Percentiles rank a stretch among this genome's conserved stretches.
phyloP scores from a whole-genome alignment of 495 filamentous ascomycete species.

The Hyaloscypha hepaticicola region DNA sequence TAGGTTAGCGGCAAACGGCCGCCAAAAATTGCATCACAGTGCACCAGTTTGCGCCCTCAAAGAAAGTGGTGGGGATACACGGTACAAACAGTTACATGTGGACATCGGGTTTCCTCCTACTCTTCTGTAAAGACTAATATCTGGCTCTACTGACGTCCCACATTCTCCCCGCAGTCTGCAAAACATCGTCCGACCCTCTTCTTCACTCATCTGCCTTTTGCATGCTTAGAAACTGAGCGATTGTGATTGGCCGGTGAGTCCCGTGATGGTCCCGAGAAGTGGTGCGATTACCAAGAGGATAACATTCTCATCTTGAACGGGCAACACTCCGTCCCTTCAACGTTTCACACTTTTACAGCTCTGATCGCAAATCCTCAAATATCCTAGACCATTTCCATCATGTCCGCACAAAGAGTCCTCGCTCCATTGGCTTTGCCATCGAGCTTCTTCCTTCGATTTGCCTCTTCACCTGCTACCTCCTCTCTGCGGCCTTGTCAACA shows the following conservation, averaged over 20 bases:
- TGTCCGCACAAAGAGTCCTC: slow-evolving; percentile 33
- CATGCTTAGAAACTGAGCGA: neutral
- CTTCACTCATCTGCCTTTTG: neutral
- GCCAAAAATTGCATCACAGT: neutral
- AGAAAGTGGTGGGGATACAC: neutral
- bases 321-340: neutral
- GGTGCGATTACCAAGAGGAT: slow-evolving; percentile 18
- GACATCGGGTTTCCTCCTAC: neutral
- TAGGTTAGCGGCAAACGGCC: slow-evolving; percentile 1
- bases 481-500: slow-evolving; percentile 47
- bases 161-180: neutral
- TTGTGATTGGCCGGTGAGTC: neutral
- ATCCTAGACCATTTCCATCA: slow-evolving; percentile 8
- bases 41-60: neutral
- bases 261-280: slow-evolving; percentile 4
- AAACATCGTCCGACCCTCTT: neutral
- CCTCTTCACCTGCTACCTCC: slow-evolving; percentile 37
- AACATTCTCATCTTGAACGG: slow-evolving; percentile 8
- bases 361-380: neutral
- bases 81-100: neutral
- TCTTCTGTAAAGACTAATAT: neutral
- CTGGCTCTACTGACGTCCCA: neutral
- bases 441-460: slow-evolving; percentile 48
- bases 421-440: slow-evolving; percentile 42
- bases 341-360: neutral